Base-by-base conservation (phyloP, 805 yeast genomes). In the Candida nonsorbophila region DNA sequence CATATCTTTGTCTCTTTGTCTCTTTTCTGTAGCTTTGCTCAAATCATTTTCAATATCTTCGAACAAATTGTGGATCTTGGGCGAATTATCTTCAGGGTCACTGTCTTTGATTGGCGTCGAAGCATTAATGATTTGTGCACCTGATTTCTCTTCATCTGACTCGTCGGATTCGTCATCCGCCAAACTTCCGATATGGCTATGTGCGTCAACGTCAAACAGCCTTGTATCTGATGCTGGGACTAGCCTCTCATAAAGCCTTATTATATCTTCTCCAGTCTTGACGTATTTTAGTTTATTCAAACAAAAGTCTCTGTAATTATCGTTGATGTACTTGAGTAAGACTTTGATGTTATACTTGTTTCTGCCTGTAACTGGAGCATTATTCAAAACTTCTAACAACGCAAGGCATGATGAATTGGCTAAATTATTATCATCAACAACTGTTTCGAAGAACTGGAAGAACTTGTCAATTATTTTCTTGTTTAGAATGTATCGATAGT, bases 321-420 rank as follows among this genome's bases (percentile, higher is more conserved):
- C 43, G 34, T 52, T 47, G 18, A 62, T 49, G 34, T 59, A 45
- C 13, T 34, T 43, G 5, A 58, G 62, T 27, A 64, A 41, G 8
- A 39, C 24, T 24, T 47, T 50, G 39, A 39, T 60, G 30, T 56
- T 57, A 11, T 46, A 42, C 14, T 42, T 28, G 17, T 30, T 37
- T 10, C 18, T 28, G 7, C 34, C 28, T 45, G 57, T 34, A 53
- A 51, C 27, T 47, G 53, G 33, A 41, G 46, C 18, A 44, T 37
- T 21, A 56, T 46, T 20, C n/a, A 39, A 22, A 13, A 67, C 61
- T 41, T 74, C 81, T 19, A 79, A 58, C 14, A 88, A 61, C 48
- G 83, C 87, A 25, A 86, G 61, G 38, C 90, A 72, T 5, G 88
- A 72, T 0, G 96, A 86, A 45, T 77, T 82, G 3, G 82, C 69